phyloP scores from a whole-genome alignment of 108 stramenopile species.

The Cyclotella cryptica region DNA sequence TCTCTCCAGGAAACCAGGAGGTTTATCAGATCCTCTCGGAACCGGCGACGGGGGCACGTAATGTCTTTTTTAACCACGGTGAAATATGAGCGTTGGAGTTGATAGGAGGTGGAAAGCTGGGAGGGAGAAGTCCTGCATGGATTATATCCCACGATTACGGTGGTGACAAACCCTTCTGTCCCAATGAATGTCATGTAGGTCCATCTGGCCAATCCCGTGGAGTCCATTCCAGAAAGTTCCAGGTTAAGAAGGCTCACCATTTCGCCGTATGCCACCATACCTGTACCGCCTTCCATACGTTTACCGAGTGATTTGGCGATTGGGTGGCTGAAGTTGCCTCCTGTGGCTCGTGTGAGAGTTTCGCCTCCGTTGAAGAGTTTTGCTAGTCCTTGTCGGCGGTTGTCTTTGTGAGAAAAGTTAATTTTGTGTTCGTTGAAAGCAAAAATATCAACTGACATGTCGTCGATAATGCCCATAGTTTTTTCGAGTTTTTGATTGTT shows the following conservation, averaged over 20 bases:
- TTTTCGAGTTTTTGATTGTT: conserved; percentile 15
- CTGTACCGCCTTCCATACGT: no score
- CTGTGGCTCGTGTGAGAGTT: no score
- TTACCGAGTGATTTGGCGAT: no score
- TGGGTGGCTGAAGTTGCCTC: no score
- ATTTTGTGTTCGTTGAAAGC: no score
- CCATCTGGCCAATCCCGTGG: conserved; percentile 9
- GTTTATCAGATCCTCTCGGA: no score
- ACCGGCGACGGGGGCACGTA: conserved; percentile 6
- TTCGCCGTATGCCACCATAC: no score
- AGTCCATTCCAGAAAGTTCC: neutral
- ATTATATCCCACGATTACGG: no score
- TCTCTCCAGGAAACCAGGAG: neutral
- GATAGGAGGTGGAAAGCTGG: no score
- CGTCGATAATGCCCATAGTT: conserved; percentile 9
- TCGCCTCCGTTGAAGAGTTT: conserved; percentile 23
- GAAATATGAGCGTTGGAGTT: no score
- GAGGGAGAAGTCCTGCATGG: no score
- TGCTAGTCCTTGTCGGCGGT: conserved; percentile 9
- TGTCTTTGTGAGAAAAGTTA: conserved; percentile 19
- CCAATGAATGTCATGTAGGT: neutral
- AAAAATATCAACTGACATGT: conserved; percentile 11
- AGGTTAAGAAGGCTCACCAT: no score
- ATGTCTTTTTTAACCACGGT: neutral
- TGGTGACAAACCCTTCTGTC: neutral